Evolutionary conservation across 805 yeast species (phyloP).

Genomic region (Saccharomycopsis malanga): DNA sequence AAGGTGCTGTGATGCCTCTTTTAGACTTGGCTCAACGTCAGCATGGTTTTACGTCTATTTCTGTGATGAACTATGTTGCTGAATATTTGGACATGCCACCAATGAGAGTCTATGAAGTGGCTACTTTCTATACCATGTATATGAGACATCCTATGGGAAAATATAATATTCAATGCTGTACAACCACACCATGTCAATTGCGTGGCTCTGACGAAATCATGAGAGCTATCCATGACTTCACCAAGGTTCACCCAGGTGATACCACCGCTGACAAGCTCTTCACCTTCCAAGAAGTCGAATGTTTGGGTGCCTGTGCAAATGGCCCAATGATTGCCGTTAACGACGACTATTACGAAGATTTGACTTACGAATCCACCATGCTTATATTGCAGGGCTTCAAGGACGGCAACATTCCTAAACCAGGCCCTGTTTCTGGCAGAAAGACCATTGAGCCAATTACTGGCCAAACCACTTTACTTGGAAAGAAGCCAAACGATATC

Average conservation of each 20-base stretch:
- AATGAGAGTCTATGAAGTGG: conserved; percentile 90
- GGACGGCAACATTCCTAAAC: conserved; percentile 50
- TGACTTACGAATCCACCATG: conserved; percentile 59
- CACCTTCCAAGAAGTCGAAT: conserved; percentile 82
- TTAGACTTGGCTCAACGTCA: conserved; percentile 85
- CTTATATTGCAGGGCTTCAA: conserved; percentile 55
- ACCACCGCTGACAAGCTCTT: conserved; percentile 69
- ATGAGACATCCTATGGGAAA: conserved; percentile 83
- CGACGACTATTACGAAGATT: conserved; percentile 78
- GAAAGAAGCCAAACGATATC: conserved; percentile 60
- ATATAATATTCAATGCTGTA: conserved; percentile 76
- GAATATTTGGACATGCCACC: conserved; percentile 82
- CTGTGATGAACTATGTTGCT: conserved; percentile 88
- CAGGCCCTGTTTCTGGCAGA: conserved; percentile 71
- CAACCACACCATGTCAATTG: conserved; percentile 84
- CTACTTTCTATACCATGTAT: conserved; percentile 88
- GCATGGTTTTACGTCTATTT: conserved; percentile 75
- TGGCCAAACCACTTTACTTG: conserved; percentile 56
- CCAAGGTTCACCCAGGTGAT: conserved; percentile 67
- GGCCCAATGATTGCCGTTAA: conserved; percentile 84
- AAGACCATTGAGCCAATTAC: conserved; percentile 69
- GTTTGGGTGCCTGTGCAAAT: conserved; percentile 87
- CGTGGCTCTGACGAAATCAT: conserved; percentile 78
- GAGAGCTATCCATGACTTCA: conserved; percentile 54
- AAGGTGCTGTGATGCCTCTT: conserved; percentile 83